Evolutionary conservation across 2,329 filamentous ascomycete species (phyloP).

Genomic region (Dothideomycetes sp.): DNA sequence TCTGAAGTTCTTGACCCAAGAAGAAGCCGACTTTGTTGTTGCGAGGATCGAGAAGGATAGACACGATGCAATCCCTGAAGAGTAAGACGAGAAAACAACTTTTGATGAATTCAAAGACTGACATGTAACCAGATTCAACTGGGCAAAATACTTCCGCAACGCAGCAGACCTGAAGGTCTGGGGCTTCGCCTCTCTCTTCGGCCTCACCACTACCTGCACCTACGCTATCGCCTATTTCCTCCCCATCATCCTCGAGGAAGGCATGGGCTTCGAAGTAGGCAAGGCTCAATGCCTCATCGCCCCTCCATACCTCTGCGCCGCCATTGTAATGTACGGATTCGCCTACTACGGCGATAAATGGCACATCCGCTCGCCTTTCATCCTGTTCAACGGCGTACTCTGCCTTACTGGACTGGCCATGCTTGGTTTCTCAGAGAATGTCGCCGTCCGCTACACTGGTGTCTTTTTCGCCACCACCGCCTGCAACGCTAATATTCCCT

Average conservation of each 20-base stretch:
- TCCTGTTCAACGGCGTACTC: slow-evolving; percentile 23
- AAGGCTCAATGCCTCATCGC: slow-evolving; percentile 21
- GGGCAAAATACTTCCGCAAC: slow-evolving; percentile 36
- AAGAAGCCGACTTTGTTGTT: slow-evolving; percentile 39
- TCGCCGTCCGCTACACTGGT: slow-evolving; percentile 22
- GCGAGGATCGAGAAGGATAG: slow-evolving; percentile 42
- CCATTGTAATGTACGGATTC: slow-evolving; percentile 20
- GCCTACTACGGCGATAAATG: slow-evolving; percentile 21
- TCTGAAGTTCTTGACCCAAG: slow-evolving; percentile 32
- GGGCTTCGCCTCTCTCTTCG: slow-evolving; percentile 43
- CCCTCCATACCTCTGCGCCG: slow-evolving; percentile 20
- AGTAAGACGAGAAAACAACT: too few species aligned
- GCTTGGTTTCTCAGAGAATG: slow-evolving; percentile 19
- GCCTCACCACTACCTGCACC: slow-evolving; percentile 49
- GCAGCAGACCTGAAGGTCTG: slow-evolving; percentile 43
- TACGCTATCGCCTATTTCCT: slow-evolving; percentile 25
- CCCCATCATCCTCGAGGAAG: slow-evolving; percentile 25
- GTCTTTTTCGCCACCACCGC: slow-evolving; percentile 24
- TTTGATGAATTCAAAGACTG: too few species aligned
- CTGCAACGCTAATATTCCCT: slow-evolving; percentile 53
- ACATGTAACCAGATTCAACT: too few species aligned
- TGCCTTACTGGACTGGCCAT: slow-evolving; percentile 22
- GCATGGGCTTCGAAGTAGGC: slow-evolving; percentile 22
- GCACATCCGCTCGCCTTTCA: slow-evolving; percentile 22
- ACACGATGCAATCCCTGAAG: slow-evolving; percentile 37